phyloP scores from a whole-genome alignment of 345 rosid genomes.

The Citrus reticulata region DNA sequence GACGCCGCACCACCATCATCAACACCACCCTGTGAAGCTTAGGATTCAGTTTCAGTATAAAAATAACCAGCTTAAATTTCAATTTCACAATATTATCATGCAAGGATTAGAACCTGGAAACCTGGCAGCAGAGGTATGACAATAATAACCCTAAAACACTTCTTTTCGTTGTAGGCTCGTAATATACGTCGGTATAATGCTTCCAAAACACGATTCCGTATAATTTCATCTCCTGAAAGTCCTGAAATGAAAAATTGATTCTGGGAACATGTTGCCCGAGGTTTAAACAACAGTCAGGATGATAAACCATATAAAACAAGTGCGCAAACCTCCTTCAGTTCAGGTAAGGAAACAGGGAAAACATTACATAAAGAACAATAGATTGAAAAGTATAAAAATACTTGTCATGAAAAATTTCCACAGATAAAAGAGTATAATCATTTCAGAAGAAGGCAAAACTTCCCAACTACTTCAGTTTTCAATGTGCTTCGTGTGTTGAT shows the following conservation, averaged over 20 bases:
- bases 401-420: background rate
- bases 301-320: background rate
- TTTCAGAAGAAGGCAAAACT: background rate
- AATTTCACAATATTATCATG: constrained; percentile 11
- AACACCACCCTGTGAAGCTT: constrained; percentile 75
- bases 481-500: background rate
- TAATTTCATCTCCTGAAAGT: constrained; percentile 84
- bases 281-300: constrained; percentile 38
- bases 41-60: constrained; percentile 3
- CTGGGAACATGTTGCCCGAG: constrained; percentile 57
- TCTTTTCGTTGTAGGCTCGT: constrained; percentile 82
- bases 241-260: constrained; percentile 99
- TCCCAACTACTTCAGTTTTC: background rate
- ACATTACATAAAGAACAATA: background rate
- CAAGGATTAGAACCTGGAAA: constrained; percentile 63
- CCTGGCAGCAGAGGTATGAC: constrained; percentile 98
- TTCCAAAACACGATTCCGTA: constrained; percentile 84
- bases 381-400: background rate
- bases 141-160: constrained; percentile 79
- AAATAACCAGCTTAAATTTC: background rate
- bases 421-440: background rate
- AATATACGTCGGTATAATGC: constrained; percentile 78
- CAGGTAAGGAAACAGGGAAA: background rate
- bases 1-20: constrained; percentile 98
- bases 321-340: background rate